Percentiles rank a stretch among this genome's conserved stretches.
Conservation (phyloP, 768 basidiomycete species). For the Agrocybe praecox region DNA sequence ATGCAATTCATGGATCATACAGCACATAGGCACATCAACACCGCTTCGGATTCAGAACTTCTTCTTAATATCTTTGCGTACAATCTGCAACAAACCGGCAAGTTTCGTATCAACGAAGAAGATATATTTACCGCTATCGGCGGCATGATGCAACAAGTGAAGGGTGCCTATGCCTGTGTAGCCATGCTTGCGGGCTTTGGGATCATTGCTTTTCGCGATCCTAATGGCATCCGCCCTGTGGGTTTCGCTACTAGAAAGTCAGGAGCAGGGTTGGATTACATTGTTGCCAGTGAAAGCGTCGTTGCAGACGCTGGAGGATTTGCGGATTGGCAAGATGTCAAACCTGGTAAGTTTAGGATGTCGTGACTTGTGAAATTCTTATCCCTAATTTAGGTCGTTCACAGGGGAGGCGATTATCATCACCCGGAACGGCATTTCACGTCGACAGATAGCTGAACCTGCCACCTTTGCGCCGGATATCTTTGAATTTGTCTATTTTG, state of each 20-base stretch:
- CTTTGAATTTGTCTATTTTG: constrained; percentile 99
- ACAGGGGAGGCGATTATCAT: constrained; percentile 95
- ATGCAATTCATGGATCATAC: constrained; percentile 93
- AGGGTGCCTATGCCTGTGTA: constrained; percentile 95
- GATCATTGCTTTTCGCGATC: constrained; percentile 96
- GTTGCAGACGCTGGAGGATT: constrained; percentile 95
- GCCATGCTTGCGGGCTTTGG: constrained; percentile 99
- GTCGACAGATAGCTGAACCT: constrained; percentile 71
- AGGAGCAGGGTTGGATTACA: constrained; percentile 72
- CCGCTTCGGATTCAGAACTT: constrained; percentile 96
- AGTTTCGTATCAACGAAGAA: constrained; percentile 99
- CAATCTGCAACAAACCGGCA: constrained; percentile 97
- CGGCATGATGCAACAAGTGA: constrained; percentile 85
- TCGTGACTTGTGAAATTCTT: constrained; percentile 1
- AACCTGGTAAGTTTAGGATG: constrained; percentile 60
- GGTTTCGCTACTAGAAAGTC: constrained; percentile 78
- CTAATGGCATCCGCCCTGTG: constrained; percentile 94
- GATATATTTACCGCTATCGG: constrained; percentile 96
- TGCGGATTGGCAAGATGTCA: constrained; percentile 90
- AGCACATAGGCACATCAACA: constrained; percentile 98
- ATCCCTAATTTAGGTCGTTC: constrained; percentile 11
- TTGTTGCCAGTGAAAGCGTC: constrained; percentile 94
- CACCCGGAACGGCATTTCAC: constrained; percentile 75
- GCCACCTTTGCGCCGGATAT: constrained; percentile 94
- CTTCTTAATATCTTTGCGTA: constrained; percentile 97